These are phyloP conservation scores for Macroventuria anomochaeta DNA, from an alignment of 2,329 filamentous ascomycete genomes.

Conservation along the genomic window DNA sequence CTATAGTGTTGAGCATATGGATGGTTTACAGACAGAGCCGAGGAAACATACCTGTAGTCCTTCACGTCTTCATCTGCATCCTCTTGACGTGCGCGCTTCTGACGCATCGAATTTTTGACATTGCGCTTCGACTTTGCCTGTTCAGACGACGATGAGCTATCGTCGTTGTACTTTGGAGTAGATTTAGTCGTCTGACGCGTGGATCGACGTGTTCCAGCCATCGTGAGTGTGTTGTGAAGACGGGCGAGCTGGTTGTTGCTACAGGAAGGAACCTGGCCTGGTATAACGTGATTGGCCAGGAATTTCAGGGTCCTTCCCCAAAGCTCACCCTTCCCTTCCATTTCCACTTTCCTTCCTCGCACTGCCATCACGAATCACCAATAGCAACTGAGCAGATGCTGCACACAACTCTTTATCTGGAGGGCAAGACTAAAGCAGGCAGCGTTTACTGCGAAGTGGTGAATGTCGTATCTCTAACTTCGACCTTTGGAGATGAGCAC, in stretches of 20 bases:
- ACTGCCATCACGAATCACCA: too few species aligned
- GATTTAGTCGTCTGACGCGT: slow-evolving; percentile 32
- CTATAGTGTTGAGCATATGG: not conserved
- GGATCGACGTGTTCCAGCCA: slow-evolving; percentile 40
- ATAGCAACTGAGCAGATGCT: too few species aligned
- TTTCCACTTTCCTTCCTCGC: too few species aligned
- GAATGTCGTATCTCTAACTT: too few species aligned
- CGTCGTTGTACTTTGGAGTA: slow-evolving; percentile 31
- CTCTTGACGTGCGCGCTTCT: slow-evolving; percentile 36
- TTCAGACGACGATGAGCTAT: slow-evolving; percentile 23
- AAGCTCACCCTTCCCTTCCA: too few species aligned
- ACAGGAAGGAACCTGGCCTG: not conserved
- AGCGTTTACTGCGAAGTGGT: too few species aligned
- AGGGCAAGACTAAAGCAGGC: too few species aligned
- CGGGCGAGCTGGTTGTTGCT: not conserved
- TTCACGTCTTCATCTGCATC: slow-evolving; percentile 17
- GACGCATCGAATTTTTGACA: slow-evolving; percentile 33
- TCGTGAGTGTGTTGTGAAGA: slow-evolving; percentile 14
- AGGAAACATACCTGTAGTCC: slow-evolving; percentile 1
- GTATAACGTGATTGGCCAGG: slow-evolving; percentile 6
- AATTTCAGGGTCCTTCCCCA: not conserved
- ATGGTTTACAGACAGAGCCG: fast-evolving
- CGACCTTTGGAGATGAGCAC: too few species aligned
- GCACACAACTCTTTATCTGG: too few species aligned
- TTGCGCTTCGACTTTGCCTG: slow-evolving; percentile 27